Base-by-base conservation (phyloP, 768 basidiomycete species). In the Mycena galericulata region DNA sequence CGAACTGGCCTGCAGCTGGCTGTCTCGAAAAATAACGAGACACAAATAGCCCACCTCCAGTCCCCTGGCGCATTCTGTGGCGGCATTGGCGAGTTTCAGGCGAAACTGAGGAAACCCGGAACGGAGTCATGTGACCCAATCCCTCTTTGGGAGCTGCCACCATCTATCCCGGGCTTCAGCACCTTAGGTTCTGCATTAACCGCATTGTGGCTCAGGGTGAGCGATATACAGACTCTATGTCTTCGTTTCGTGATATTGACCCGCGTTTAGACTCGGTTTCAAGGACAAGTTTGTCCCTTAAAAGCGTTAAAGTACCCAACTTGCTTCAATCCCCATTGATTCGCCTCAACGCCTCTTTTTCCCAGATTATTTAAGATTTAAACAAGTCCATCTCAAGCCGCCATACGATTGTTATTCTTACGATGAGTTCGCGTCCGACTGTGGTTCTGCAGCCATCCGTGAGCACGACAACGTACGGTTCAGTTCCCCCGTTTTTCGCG, bases 371-470 rank as follows among this genome's bases (percentile, higher is more conserved):
- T 68, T 47, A 60, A 60, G 36, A 24, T 47, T 43, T 29, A n/a
- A n/a, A 30, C 62, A 18, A 43, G 41, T 34, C 36, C 41, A 34
- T n/a, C 30, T 20, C 15, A 50, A 53, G 54, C 46, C 24, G 36
- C 34, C 53, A 15, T 38, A 32, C 50, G 24, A 49, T 41, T 10
- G 29, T 22, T 41, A 27, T 36, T 41, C 17, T 24, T 80, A 82
- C 79, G 75, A 92, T 91, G 90, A 89, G 83, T 81, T 82, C 85
- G 73, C 88, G 91, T 63, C 93, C 94, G 26, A 83, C 85, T 72
- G 84, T 95, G 63, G 85, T 89, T 71, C 87, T 95, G 41, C 90
- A 91, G 73, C 94, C 94, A 41, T 93, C 94, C 24, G 90, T 94
- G 62, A 94, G 91, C 74, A 95, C 93, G 4, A 95, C 93, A 38